Evolutionary conservation across 352 stramenopile genomes (phyloP).

Genomic region (Aphanomyces cochlioides): DNA sequence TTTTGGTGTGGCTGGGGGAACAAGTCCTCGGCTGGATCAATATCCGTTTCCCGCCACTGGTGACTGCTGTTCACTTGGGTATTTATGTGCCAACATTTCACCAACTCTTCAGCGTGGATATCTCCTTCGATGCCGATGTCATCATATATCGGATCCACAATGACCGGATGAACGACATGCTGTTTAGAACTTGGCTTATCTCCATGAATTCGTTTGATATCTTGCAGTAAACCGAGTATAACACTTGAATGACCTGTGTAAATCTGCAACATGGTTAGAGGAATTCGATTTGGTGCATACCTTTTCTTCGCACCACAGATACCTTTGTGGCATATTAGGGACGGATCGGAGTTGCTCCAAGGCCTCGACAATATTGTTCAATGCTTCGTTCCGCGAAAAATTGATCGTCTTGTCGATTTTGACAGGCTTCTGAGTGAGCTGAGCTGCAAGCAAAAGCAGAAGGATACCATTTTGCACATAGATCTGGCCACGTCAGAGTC

Average conservation of each 20-base stretch:
- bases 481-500: background rate
- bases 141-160: background rate
- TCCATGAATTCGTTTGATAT: slow-evolving; percentile 2
- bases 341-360: background rate
- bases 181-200: background rate
- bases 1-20: background rate
- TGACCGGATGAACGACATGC: background rate
- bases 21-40: slow-evolving; percentile 11
- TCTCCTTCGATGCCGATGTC: background rate
- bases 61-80: background rate
- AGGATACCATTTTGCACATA: slow-evolving; percentile 1
- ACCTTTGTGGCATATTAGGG: slow-evolving; percentile 12
- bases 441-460: background rate
- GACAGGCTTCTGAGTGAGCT: background rate
- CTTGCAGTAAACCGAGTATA: slow-evolving; percentile 3
- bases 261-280: background rate
- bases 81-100: slow-evolving; percentile 8
- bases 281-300: background rate
- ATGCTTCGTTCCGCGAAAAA: background rate
- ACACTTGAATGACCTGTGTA: background rate
- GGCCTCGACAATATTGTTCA: background rate
- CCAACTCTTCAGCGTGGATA: background rate
- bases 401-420: background rate
- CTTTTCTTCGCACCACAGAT: slow-evolving; percentile 22
- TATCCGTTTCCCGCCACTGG: slow-evolving; percentile 22